A percentile compares a stretch with the other conserved stretches of the same genome.
These are phyloP conservation scores for Lecanoromycetidae sp. DNA, from an alignment of 2,329 filamentous ascomycete species.

Conservation along the genomic window DNA sequence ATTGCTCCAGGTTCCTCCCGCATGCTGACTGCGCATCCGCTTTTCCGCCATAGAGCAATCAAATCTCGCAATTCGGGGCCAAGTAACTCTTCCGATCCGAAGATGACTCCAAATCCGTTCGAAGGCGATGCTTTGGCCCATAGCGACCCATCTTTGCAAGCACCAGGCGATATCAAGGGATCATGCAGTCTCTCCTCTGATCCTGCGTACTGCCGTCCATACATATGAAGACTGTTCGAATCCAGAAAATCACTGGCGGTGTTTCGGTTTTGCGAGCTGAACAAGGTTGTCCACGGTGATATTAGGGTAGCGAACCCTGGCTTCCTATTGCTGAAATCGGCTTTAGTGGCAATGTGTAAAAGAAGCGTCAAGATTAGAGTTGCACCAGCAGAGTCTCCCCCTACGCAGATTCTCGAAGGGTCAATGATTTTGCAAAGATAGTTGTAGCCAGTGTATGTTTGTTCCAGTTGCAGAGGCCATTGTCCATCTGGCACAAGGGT, in stretches of 20 bases:
- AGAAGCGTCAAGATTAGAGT: constrained; percentile 62
- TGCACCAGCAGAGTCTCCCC: constrained; percentile 69
- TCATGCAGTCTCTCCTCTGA: constrained; percentile 39
- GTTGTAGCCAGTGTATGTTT: constrained; percentile 58
- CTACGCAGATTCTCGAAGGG: constrained; percentile 54
- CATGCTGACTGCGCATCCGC: constrained; percentile 43
- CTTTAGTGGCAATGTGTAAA: constrained; percentile 47
- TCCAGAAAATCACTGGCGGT: constrained; percentile 68
- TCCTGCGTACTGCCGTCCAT: constrained; percentile 58
- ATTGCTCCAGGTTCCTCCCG: constrained; percentile 55
- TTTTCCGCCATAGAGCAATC: constrained; percentile 42
- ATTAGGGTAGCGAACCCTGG: constrained; percentile 59
- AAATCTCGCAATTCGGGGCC: constrained; percentile 55
- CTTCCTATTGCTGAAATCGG: constrained; percentile 26
- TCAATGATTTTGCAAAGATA: constrained; percentile 52
- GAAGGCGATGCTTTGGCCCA: constrained; percentile 57
- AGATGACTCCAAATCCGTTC: constrained; percentile 57
- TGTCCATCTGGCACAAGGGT: constrained; percentile 62
- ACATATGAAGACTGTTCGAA: constrained; percentile 51
- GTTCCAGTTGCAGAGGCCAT: constrained; percentile 61
- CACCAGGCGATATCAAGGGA: constrained; percentile 56
- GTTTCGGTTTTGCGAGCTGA: constrained; percentile 54
- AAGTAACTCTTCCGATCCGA: constrained; percentile 67
- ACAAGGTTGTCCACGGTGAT: constrained; percentile 67
- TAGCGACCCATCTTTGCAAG: constrained; percentile 51